Evolutionary conservation across 2,329 filamentous ascomycete genomes (phyloP), one percentile per base, ranked within the genome.

Genomic region (Fusarium veterinarium): DNA sequence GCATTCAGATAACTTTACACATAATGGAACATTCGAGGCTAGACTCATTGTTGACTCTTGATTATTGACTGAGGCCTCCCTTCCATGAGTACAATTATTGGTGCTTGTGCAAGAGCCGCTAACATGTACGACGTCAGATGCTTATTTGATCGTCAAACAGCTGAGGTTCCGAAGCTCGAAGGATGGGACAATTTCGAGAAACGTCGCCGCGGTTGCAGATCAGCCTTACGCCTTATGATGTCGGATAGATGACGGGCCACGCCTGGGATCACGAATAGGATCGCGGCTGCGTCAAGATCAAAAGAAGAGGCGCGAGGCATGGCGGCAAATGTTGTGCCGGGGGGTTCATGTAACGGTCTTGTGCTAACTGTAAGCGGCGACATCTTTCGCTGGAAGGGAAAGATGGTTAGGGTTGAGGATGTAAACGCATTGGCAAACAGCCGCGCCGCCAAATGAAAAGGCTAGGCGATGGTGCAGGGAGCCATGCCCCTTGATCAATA

Each of bases 31-130:
- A 67, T 67, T 68, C 64, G 53, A 71, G 68, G 69, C 64, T 53
- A 55, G 46, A 38, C 35, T 42, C 53, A 33, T 37, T 35, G 53
- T 49, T 44, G 52, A 46, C n/a, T 44, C 25, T 44, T 42, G 46
- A 58, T 37, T 48, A 40, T 44, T 67, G 57, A 48, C 56, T 73
- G 75, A 77, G 75, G 73, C 75, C 75, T 77, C 75, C 75, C 31
- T 61, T 44, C 12, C 23, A 64, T 38, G 46, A 45, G 31, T 20
- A 58, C 42, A 63, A 52, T 25, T 33, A 67, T 64, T 70, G 58
- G 52, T 51, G 44, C 64, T 59, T 20, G 37, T 42, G 44, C 38
- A 23, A n/a, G 64, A 42, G n/a, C 25, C 53, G 44, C 37, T 37
- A 59, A 37, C 42, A 49, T 67, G 66, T 68, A 57, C 66, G 55